Conservation (phyloP, 208 protist species). For the Paratrypanosoma confusum region DNA sequence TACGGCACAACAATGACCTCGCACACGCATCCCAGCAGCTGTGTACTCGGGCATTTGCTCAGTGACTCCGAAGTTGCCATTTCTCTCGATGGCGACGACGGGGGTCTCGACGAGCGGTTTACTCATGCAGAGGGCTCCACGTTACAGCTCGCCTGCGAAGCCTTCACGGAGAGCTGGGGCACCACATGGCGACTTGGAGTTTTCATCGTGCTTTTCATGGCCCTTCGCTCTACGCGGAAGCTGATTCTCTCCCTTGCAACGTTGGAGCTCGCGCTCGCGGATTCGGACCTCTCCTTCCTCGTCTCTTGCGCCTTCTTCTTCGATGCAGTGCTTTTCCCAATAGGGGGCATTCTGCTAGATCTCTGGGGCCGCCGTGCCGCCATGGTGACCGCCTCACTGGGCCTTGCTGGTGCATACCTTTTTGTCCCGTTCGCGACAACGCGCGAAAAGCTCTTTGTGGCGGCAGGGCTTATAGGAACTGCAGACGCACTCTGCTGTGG, state of each 20-base stretch:
- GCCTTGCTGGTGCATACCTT: slow-evolving; percentile 38
- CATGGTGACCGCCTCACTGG: slow-evolving; percentile 42
- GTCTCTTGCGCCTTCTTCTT: slow-evolving; percentile 57
- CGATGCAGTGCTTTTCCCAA: slow-evolving; percentile 38
- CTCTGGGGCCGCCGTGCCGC: slow-evolving; percentile 37
- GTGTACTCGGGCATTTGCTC: no score
- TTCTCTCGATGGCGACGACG: slow-evolving; percentile 26
- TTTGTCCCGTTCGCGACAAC: slow-evolving; percentile 38
- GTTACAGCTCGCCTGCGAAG: slow-evolving; percentile 4
- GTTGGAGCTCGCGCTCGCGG: slow-evolving; percentile 41
- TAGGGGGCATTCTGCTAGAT: slow-evolving; percentile 74
- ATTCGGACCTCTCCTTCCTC: slow-evolving; percentile 60
- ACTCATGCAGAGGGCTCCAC: slow-evolving; percentile 4
- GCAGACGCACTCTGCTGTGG: slow-evolving; percentile 72
- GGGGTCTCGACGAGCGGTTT: slow-evolving; percentile 20
- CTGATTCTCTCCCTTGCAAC: slow-evolving; percentile 63
- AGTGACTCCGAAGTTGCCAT: no score
- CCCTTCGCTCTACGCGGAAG: slow-evolving; percentile 69
- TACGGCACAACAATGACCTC: no score
- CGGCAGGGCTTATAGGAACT: slow-evolving; percentile 37
- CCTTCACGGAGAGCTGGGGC: slow-evolving; percentile 40
- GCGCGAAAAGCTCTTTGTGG: slow-evolving; percentile 25
- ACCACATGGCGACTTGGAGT: slow-evolving; percentile 72
- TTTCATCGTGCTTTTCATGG: slow-evolving; percentile 47
- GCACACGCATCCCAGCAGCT: no score